phyloP scores from a whole-genome alignment of 164 flowering plant genomes.

The Chimonanthus salicifolius region DNA sequence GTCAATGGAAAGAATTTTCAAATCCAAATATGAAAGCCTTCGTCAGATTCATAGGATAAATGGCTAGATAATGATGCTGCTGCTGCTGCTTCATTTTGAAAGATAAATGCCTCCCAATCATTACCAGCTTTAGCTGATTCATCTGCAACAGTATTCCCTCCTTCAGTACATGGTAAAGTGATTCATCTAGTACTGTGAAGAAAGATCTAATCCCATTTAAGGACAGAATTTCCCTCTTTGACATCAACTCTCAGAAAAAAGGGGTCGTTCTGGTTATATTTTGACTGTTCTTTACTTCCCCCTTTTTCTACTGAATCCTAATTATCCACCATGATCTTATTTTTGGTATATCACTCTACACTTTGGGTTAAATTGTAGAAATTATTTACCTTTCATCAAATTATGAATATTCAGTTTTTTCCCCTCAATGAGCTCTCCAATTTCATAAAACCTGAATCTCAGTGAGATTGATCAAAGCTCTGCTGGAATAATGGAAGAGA shows the following conservation, averaged over 20 bases:
- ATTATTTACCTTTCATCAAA: no score
- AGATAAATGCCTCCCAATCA: neutral
- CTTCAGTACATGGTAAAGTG: neutral
- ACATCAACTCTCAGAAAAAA: neutral
- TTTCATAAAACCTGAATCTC: neutral
- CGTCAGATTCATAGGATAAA: neutral
- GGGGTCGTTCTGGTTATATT: neutral
- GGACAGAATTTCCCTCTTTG: neutral
- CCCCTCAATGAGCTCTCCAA: neutral
- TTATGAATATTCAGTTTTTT: neutral
- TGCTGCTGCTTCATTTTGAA: neutral
- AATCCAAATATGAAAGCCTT: neutral
- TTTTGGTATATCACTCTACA: no score
- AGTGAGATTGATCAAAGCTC: slow-evolving; percentile 36
- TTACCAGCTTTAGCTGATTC: neutral
- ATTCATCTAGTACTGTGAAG: neutral
- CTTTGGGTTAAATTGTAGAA: no score
- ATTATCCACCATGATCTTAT: no score
- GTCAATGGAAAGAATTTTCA: no score
- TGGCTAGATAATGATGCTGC: neutral
- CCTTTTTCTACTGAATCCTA: no score
- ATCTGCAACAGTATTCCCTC: neutral
- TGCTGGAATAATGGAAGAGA: slow-evolving; percentile 56
- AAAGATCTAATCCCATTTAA: neutral
- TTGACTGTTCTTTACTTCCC: neutral